A percentile compares a stretch with the other conserved stretches of the same genome.
Conservation (phyloP, 2,329 filamentous ascomycete genomes). For the Ceratocystis ficicola region DNA sequence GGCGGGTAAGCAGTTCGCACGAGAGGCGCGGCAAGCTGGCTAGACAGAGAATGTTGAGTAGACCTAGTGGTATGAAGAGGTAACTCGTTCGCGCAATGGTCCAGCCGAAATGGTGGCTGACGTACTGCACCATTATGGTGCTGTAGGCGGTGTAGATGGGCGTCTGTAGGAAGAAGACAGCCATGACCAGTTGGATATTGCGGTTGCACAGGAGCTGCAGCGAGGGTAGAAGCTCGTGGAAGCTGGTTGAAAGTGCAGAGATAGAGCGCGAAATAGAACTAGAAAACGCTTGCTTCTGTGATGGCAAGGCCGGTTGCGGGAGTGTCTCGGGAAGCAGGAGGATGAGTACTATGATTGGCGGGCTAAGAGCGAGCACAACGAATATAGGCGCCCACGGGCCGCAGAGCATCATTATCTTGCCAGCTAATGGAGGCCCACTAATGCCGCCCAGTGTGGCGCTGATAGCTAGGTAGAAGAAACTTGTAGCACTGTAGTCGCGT, state of each 20-base stretch:
- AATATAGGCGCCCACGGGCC: slow-evolving; percentile 34
- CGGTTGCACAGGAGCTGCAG: slow-evolving; percentile 30
- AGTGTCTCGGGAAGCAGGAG: slow-evolving; percentile 35
- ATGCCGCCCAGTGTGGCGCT: slow-evolving; percentile 33
- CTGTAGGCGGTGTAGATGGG: slow-evolving; percentile 31
- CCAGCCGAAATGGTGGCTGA: slow-evolving; percentile 37
- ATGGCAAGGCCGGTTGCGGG: neutral
- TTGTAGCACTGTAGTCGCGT: slow-evolving; percentile 29
- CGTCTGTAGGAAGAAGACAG: slow-evolving; percentile 32
- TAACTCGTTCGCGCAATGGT: slow-evolving; percentile 33
- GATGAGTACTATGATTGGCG: slow-evolving; percentile 29
- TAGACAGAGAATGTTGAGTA: slow-evolving; percentile 32
- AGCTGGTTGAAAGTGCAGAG: slow-evolving; percentile 13
- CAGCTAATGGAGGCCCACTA: slow-evolving; percentile 31
- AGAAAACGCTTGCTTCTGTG: neutral
- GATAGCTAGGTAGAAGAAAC: slow-evolving; percentile 34
- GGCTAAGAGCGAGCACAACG: slow-evolving; percentile 28
- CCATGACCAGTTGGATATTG: slow-evolving; percentile 31
- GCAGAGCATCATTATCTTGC: slow-evolving; percentile 31
- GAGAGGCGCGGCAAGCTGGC: slow-evolving; percentile 31
- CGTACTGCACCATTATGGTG: slow-evolving; percentile 32
- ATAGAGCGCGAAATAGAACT: neutral
- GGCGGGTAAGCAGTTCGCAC: slow-evolving; percentile 27
- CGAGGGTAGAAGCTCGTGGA: slow-evolving; percentile 29
- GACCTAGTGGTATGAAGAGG: slow-evolving; percentile 33